phyloP scores from a whole-genome alignment of 768 basidiomycete species.

The Podaxis carcinomalis region DNA sequence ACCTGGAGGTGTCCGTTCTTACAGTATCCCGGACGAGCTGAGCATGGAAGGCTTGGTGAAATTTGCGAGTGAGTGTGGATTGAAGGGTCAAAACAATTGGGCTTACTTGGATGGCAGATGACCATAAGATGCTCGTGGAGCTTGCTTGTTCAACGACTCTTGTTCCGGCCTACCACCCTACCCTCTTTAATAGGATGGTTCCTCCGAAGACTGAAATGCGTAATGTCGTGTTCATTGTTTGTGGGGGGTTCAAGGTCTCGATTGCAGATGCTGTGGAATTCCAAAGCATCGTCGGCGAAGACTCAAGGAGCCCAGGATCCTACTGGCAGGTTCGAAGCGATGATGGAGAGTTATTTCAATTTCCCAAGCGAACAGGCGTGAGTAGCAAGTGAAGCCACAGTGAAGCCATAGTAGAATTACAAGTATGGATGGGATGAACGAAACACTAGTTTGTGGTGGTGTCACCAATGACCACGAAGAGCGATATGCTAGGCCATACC shows the following conservation, averaged over 20 bases:
- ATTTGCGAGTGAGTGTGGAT: constrained; percentile 51
- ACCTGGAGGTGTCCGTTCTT: constrained; percentile 49
- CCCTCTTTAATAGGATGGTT: constrained; percentile 50
- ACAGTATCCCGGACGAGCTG: constrained; percentile 63
- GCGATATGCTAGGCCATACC: not conserved
- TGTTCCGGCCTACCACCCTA: constrained; percentile 55
- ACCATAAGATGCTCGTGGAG: constrained; percentile 73
- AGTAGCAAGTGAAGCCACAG: not conserved
- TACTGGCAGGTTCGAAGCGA: constrained; percentile 36
- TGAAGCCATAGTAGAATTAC: not conserved
- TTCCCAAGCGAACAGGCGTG: constrained; percentile 16
- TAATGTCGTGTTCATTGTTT: constrained; percentile 62
- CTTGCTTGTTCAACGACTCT: constrained; percentile 72
- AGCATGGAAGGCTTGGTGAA: constrained; percentile 54
- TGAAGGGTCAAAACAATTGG: not conserved
- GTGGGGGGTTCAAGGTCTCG: constrained; percentile 69
- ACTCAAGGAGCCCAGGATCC: constrained; percentile 20
- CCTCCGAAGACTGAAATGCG: constrained; percentile 26
- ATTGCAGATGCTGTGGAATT: constrained; percentile 50
- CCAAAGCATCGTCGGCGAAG: constrained; percentile 30
- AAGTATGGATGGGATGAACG: not conserved
- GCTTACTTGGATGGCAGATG: constrained; percentile 38
- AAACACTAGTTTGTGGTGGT: not conserved
- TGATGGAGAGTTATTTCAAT: constrained; percentile 31
- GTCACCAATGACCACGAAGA: not conserved